Evolutionary conservation across 495 filamentous ascomycete genomes (phyloP).

Genomic region (Terfezia boudieri): DNA sequence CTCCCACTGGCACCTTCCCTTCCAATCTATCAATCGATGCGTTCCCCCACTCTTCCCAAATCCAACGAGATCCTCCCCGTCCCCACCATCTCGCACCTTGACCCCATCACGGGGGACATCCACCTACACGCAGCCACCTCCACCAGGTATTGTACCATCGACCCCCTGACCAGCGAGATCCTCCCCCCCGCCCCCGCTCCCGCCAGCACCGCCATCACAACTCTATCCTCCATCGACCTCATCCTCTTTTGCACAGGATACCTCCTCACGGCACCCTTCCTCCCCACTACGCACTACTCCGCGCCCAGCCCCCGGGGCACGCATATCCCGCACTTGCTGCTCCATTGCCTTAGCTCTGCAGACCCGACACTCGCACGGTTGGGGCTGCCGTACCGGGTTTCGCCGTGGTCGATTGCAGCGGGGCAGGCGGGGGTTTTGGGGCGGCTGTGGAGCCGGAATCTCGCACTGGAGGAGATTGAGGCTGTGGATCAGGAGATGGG

Average conservation of each 20-base stretch:
- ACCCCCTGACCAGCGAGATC: background rate
- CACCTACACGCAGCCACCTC: background rate
- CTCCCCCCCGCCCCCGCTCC: background rate
- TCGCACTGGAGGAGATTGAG: constrained; percentile 32
- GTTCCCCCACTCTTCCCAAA: constrained; percentile 1
- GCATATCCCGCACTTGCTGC: constrained; percentile 3
- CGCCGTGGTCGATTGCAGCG: constrained; percentile 63
- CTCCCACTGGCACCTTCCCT: constrained; percentile 7
- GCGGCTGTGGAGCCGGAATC: constrained; percentile 45
- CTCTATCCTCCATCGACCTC: constrained; percentile 12
- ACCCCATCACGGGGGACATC: background rate
- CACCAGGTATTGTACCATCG: background rate
- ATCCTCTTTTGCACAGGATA: background rate
- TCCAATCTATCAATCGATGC: constrained; percentile 24
- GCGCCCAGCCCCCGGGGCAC: background rate
- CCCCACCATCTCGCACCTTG: too few species aligned
- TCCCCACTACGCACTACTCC: background rate
- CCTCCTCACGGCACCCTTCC: background rate
- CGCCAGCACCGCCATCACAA: background rate
- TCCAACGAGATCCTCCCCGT: too few species aligned
- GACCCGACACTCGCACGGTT: constrained; percentile 63
- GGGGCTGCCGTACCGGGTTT: constrained; percentile 50
- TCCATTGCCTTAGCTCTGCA: constrained; percentile 21
- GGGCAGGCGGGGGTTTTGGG: constrained; percentile 58
- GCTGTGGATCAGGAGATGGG: constrained; percentile 7